Percentiles rank a stretch among this genome's conserved stretches.
Evolutionary conservation across 768 basidiomycete species (phyloP).

Genomic region (Kwoniella botswanensis): DNA sequence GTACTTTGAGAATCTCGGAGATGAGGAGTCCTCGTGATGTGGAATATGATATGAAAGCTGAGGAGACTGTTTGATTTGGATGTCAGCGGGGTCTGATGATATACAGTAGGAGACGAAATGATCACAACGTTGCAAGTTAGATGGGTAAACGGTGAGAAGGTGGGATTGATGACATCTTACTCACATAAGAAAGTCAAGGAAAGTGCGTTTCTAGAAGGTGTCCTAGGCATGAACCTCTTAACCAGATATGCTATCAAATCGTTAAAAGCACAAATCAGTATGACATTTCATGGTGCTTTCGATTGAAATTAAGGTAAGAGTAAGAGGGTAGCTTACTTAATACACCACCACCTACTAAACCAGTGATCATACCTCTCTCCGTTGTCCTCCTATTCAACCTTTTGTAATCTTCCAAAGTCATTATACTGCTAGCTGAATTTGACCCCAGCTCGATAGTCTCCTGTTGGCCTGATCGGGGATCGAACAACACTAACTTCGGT

Average conservation of each 20-base stretch:
- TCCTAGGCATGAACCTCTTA: conserved; percentile 27
- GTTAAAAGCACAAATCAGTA: too few relatives aligned
- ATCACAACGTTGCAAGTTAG: too few relatives aligned
- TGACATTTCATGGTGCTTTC: too few relatives aligned
- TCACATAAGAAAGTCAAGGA: conserved; percentile 31
- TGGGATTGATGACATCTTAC: background rate
- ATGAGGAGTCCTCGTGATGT: conserved; percentile 26
- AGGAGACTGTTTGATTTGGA: conserved; percentile 25
- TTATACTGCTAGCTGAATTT: conserved; percentile 23
- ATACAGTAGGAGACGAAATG: background rate
- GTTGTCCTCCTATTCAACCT: conserved; percentile 25
- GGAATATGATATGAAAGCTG: conserved; percentile 30
- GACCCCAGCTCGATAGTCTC: conserved; percentile 26
- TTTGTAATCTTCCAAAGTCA: conserved; percentile 34
- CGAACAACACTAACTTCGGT: conserved; percentile 25
- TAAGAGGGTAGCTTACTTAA: conserved; percentile 30
- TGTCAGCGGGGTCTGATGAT: background rate
- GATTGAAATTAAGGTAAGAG: too few relatives aligned
- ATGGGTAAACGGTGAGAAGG: background rate
- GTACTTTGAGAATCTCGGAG: conserved; percentile 20
- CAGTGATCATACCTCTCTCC: conserved; percentile 30
- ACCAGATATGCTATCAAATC: conserved; percentile 22
- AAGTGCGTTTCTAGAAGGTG: conserved; percentile 30
- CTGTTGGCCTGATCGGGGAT: conserved; percentile 23
- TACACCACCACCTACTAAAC: conserved; percentile 31